Conservation (phyloP, 495 filamentous ascomycete species). For the Ascodesmis nigricans region DNA sequence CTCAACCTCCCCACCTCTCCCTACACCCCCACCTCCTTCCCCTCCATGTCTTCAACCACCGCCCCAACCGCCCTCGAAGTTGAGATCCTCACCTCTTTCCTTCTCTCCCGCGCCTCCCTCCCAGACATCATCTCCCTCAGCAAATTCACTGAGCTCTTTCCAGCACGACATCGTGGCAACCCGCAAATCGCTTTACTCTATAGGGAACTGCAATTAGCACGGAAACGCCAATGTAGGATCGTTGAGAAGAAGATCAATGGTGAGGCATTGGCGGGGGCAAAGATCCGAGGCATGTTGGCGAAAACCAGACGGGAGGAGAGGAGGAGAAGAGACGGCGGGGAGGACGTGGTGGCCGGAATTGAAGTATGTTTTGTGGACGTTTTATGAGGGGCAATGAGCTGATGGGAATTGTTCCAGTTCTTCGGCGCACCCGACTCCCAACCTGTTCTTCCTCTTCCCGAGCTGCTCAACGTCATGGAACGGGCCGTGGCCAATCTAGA, state of each 20-base stretch:
- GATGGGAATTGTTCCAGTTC: constrained; percentile 27
- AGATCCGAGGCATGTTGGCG: constrained; percentile 38
- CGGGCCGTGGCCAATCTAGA: constrained; percentile 42
- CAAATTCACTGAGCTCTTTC: constrained; percentile 58
- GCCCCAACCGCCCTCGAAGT: constrained; percentile 22
- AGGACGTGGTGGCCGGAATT: constrained; percentile 47
- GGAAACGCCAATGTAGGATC: constrained; percentile 42
- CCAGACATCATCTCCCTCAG: constrained; percentile 48
- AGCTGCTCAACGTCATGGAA: constrained; percentile 47
- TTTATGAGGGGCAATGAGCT: neutral
- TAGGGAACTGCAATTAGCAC: constrained; percentile 49
- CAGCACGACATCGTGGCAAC: constrained; percentile 41
- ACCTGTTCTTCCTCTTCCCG: constrained; percentile 36
- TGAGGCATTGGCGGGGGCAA: constrained; percentile 41
- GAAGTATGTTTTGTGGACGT: constrained; percentile 28
- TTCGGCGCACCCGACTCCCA: constrained; percentile 34
- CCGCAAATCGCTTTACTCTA: constrained; percentile 57
- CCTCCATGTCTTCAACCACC: constrained; percentile 10
- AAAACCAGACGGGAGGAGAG: constrained; percentile 32
- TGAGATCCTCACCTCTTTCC: constrained; percentile 58
- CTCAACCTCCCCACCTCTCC: too few species aligned
- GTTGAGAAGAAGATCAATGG: constrained; percentile 44
- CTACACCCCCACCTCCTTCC: too few species aligned
- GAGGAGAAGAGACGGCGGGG: constrained; percentile 34
- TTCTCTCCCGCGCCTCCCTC: constrained; percentile 49